phyloP scores from a whole-genome alignment of 2,329 filamentous ascomycete species.

The Aspergillus unguis region DNA sequence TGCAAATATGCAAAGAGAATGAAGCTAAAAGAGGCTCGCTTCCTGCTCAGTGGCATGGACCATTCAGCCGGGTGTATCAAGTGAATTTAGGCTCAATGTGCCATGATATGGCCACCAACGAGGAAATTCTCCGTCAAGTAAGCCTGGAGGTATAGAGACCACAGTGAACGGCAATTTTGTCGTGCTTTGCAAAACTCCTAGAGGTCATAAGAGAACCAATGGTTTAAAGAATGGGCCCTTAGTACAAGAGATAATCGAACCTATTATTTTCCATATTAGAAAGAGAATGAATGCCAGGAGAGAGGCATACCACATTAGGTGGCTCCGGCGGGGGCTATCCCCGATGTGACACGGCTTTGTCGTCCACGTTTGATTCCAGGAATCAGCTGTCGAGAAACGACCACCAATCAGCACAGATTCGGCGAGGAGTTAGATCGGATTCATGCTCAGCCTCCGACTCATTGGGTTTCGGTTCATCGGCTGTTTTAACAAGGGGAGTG shows the following conservation, averaged over 20 bases:
- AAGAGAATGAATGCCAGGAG: neutral
- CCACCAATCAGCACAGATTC: slow-evolving; percentile 1
- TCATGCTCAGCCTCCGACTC: no score
- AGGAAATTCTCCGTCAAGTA: slow-evolving; percentile 6
- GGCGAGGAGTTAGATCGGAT: neutral
- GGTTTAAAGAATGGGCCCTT: no score
- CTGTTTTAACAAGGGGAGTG: neutral
- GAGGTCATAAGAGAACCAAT: no score
- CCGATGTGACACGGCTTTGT: slow-evolving; percentile 2
- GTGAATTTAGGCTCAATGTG: slow-evolving; percentile 6
- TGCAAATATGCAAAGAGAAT: neutral
- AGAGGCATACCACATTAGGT: neutral
- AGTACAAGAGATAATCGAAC: no score
- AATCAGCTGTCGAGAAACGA: slow-evolving; percentile 3
- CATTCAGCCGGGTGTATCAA: slow-evolving; percentile 1
- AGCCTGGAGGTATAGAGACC: neutral
- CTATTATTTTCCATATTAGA: no score
- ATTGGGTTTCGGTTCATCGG: neutral
- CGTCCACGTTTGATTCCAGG: neutral
- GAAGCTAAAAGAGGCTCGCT: neutral
- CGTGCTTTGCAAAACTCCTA: neutral
- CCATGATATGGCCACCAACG: slow-evolving; percentile 2
- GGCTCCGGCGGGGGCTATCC: slow-evolving; percentile 1
- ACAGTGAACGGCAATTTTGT: neutral
- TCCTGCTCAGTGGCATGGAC: slow-evolving; percentile 3